phyloP scores from a whole-genome alignment of 2,329 filamentous ascomycete species.

The Magnaporthales sp. region DNA sequence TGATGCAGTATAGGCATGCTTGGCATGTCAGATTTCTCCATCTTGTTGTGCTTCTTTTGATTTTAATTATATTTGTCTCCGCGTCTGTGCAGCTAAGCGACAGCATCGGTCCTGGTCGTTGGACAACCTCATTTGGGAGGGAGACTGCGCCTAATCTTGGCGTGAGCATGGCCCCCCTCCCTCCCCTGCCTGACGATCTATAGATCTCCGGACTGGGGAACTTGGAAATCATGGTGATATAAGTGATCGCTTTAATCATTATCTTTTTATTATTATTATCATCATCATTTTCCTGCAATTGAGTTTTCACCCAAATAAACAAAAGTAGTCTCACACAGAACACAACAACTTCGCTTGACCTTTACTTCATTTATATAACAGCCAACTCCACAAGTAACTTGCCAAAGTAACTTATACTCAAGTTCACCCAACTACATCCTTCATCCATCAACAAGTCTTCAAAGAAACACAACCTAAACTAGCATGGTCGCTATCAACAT shows the following conservation, averaged over 20 bases:
- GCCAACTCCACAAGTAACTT: background rate
- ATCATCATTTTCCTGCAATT: background rate
- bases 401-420: background rate
- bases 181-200: background rate
- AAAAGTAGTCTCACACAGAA: background rate
- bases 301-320: background rate
- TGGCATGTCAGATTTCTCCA: background rate
- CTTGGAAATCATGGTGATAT: background rate
- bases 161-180: background rate
- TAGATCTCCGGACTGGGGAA: background rate
- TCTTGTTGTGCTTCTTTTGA: background rate
- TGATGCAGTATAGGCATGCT: background rate
- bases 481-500: constrained; percentile 3
- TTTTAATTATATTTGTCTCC: background rate
- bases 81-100: background rate
- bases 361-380: background rate
- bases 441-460: background rate
- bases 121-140: background rate
- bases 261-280: background rate
- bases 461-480: background rate
- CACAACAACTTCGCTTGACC: too few species aligned
- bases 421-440: too few species aligned
- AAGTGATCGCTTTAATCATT: background rate
- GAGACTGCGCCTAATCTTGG: background rate
- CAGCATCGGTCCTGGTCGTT: background rate